A percentile compares a stretch with the other conserved stretches of the same genome.
Evolutionary conservation across 129 eudicot species (phyloP).

Genomic region (Saposhnikovia divaricata): DNA sequence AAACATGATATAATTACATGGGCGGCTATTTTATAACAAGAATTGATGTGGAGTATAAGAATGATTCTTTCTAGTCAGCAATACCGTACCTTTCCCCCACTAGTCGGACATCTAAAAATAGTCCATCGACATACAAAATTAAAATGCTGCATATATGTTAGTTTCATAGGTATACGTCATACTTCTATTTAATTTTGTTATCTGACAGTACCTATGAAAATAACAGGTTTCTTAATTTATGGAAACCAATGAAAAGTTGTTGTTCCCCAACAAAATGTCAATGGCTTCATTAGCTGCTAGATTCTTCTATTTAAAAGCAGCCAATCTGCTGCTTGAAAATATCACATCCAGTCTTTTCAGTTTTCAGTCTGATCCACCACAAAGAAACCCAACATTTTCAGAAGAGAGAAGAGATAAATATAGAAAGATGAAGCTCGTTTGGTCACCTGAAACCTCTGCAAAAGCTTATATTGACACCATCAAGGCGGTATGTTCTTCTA

Average conservation of each 20-base stretch:
- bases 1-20: too few relatives aligned
- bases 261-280: not conserved
- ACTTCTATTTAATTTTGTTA: not conserved
- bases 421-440: constrained; percentile 42
- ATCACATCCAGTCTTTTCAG: not conserved
- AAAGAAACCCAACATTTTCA: not conserved
- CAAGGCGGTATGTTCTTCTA: constrained; percentile 33
- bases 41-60: too few relatives aligned
- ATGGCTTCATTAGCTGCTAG: not conserved
- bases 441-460: constrained; percentile 48
- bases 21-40: too few relatives aligned
- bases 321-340: not conserved
- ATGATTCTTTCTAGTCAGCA: not conserved
- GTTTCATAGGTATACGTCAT: not conserved
- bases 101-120: not conserved
- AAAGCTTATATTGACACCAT: constrained; percentile 40
- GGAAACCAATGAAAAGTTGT: not conserved
- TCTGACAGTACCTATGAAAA: not conserved
- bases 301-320: not conserved
- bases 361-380: not conserved
- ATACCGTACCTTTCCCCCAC: not conserved
- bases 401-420: not conserved
- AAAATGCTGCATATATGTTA: not conserved
- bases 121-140: not conserved
- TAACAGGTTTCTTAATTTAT: not conserved